Base-by-base conservation (phyloP, 305 asterid species). In the Petunia hybrid region DNA sequence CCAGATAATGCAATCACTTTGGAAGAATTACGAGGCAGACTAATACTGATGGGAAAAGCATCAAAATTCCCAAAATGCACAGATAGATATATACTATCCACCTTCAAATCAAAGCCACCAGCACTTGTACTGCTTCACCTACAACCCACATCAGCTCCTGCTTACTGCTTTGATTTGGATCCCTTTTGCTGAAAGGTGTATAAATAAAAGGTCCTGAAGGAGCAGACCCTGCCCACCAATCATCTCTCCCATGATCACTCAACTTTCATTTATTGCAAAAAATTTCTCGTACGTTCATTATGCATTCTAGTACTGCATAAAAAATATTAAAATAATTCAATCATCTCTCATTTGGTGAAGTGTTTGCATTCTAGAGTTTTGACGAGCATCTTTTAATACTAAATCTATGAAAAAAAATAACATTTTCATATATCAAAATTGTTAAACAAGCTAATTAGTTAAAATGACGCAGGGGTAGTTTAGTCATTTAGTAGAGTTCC, bases 201-300 rank as follows among this genome's bases (percentile, higher is more conserved):
- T 96, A 96, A 82, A 96, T 96, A 88, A 96, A 96, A 75, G 99
- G 99, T 63, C 99, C 99, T 8, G 98, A 88, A 62, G 99, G 98
- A 88, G 97, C 98, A 82, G 98, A 82, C 66, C 99, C 98, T 22
- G 92, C 92, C 99, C 99, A 94, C 99, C 99, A 96, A 87, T 94
- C 99, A 84, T 96, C 97, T 89, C 95, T 89, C 60, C 87, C 91
- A 55, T 83, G 84, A 81, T 88, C 92, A 80, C 99, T 22, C 31
- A 22, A 22, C 31, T 56, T 55, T n/a, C 60, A 56, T 22, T 22
- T 13, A 56, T 56, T 13, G 5, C 31, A 56, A 56, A 56, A 2
- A 14, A 13, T 12, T 1, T 56, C 12, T 6, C 35, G 0, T 4
- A 56, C 62, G 13, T 56, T 56, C n/a, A 22, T 56, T 22, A 56